Percentiles rank a stretch among this genome's conserved stretches.
Conservation (phyloP, 164 flowering plant genomes). For the Piper betle region DNA sequence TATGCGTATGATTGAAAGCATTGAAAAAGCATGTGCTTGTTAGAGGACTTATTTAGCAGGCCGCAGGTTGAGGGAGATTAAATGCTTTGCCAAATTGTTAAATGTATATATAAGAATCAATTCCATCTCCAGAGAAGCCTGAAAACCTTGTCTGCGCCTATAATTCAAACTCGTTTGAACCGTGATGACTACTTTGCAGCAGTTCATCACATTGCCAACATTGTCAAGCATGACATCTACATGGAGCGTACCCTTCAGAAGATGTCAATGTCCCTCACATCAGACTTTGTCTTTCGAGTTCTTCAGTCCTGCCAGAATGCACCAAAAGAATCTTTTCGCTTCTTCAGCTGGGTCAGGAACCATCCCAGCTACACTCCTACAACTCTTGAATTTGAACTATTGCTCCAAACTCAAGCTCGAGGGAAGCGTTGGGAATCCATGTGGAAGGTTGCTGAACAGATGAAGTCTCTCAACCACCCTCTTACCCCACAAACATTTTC, state of each 20-base stretch:
- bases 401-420: slow-evolving; percentile 47
- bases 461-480: slow-evolving; percentile 24
- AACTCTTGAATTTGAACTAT: slow-evolving; percentile 56
- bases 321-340: slow-evolving; percentile 55
- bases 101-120: neutral
- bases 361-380: slow-evolving; percentile 52
- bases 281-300: slow-evolving; percentile 77
- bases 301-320: slow-evolving; percentile 46
- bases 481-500: slow-evolving; percentile 42
- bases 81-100: neutral
- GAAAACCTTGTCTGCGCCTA: neutral
- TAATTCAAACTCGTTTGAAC: neutral
- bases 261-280: slow-evolving; percentile 37
- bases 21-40: neutral
- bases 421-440: slow-evolving; percentile 51
- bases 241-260: slow-evolving; percentile 79
- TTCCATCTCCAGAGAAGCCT: neutral
- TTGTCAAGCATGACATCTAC: slow-evolving; percentile 75
- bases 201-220: slow-evolving; percentile 71
- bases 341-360: slow-evolving; percentile 83
- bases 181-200: slow-evolving; percentile 82
- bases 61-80: neutral
- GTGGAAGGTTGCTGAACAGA: slow-evolving; percentile 65
- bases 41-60: neutral
- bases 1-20: too few species aligned